Evolutionary conservation across 2,329 filamentous ascomycete genomes (phyloP), one percentile per base, ranked within the genome.

Genomic region (Massarina eburnea): DNA sequence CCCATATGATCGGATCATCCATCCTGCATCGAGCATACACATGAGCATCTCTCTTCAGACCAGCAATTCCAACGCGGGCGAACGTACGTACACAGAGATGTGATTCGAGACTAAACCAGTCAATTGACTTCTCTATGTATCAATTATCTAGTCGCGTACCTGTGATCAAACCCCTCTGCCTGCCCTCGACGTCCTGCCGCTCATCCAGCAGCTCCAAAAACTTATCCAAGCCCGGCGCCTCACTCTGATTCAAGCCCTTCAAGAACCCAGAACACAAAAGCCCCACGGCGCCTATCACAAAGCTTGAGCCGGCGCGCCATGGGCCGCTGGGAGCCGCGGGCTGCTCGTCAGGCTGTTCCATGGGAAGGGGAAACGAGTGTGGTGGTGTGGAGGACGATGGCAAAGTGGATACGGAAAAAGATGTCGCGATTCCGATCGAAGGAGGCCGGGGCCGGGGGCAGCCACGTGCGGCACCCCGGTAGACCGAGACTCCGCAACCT

Each of bases 1-100:
- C 94, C 92, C 92, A 99, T 58, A 96, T 84, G 47, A 97, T 73
- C 20, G 94, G 94, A 73, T 99, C 94, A 72, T 99, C 94, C 59
- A 97, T 75, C 48, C 92, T 96, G 68, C 54, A 54, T 36, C 32
- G 43, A 38, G 37, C 30, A 43, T 24, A 29, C 51, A 43, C 18
- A 46, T 46, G 29, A 51, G 54, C 38, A 56, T 57, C 41, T 41
- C 49, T 46, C 43, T 52, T 43, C 12, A 22, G 14, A 32, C 30
- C 20, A 38, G 32, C 33, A 17, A 35, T 43, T 35, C 32, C 38
- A 41, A 20, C 4, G 21, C 22, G 34, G 49, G 50, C 45, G 46
- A 67, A 71, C 66, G 55, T 70, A 86, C 87, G 73, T 86, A 94
- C 88, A 95, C 85, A 68, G 87, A 91, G 55, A 90, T 81, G 75